Evolutionary conservation across 2,329 filamentous ascomycete genomes (phyloP).

Genomic region (Xylariaceae sp.): DNA sequence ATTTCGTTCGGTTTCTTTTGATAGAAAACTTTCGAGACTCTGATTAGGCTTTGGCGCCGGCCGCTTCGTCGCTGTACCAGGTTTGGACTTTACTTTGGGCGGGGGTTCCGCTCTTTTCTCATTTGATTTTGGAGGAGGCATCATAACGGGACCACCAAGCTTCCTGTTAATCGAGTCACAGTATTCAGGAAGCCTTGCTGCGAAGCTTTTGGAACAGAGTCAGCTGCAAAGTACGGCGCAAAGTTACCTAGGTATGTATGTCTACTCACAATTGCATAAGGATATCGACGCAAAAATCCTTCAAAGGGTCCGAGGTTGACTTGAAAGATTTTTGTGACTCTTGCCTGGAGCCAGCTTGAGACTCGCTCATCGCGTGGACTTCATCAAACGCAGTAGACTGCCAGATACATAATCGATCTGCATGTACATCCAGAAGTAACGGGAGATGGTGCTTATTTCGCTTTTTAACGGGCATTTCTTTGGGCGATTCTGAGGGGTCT

Average conservation of each 20-base stretch:
- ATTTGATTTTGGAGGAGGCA: conserved; percentile 50
- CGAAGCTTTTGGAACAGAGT: conserved; percentile 52
- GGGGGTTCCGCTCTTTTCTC: conserved; percentile 45
- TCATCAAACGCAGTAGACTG: conserved; percentile 67
- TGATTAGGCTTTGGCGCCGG: conserved; percentile 41
- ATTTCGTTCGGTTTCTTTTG: conserved; percentile 49
- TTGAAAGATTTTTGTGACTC: conserved; percentile 40
- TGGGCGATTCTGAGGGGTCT: conserved; percentile 32
- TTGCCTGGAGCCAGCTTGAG: conserved; percentile 37
- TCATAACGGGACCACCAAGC: conserved; percentile 65
- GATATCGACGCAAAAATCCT: conserved; percentile 75
- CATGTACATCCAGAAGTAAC: conserved; percentile 65
- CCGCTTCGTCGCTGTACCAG: conserved; percentile 51
- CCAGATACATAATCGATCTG: conserved; percentile 80
- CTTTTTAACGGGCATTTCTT: conserved; percentile 47
- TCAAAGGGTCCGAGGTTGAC: conserved; percentile 57
- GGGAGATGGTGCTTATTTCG: conserved; percentile 60
- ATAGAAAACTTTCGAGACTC: conserved; percentile 60
- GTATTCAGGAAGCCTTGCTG: conserved; percentile 67
- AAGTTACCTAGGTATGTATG: no score
- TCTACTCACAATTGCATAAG: conserved; percentile 68
- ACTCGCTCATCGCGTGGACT: conserved; percentile 46
- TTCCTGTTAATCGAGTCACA: conserved; percentile 70
- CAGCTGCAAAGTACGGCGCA: conserved; percentile 27
- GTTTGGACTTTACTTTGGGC: conserved; percentile 44